Evolutionary conservation across 768 basidiomycete genomes (phyloP).

Genomic region (Amanita exitialis): DNA sequence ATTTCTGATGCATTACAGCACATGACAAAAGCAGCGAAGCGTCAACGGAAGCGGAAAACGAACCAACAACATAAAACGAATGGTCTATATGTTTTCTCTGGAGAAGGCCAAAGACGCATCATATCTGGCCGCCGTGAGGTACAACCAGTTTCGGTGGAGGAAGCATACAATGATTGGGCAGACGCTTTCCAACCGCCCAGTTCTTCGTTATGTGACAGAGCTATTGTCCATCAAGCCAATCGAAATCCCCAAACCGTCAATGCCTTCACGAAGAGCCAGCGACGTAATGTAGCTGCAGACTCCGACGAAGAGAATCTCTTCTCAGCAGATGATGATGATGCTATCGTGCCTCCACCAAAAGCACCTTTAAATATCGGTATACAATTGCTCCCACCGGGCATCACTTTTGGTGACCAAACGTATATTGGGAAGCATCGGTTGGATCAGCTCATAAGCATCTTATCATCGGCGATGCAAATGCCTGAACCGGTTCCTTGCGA

Average conservation of each 20-base stretch:
- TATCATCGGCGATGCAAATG: constrained; percentile 17
- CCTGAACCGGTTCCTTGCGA: constrained; percentile 20
- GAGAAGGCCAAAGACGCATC: constrained; percentile 26
- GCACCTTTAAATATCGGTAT: constrained; percentile 44
- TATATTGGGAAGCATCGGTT: constrained; percentile 56
- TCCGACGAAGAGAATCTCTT: constrained; percentile 5
- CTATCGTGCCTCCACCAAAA: constrained; percentile 4
- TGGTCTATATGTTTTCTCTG: constrained; percentile 26
- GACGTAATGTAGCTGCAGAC: background rate
- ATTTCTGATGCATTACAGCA: background rate
- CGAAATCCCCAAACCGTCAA: constrained; percentile 7
- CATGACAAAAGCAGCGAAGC: background rate
- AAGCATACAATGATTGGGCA: constrained; percentile 13
- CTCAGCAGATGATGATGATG: constrained; percentile 1
- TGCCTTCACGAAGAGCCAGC: constrained; percentile 1
- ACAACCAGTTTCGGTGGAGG: constrained; percentile 27
- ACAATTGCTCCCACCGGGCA: constrained; percentile 35
- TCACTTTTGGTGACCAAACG: constrained; percentile 38
- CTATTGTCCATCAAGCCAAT: background rate
- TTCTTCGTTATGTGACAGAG: background rate
- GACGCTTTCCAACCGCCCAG: constrained; percentile 10
- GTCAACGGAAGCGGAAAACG: constrained; percentile 3
- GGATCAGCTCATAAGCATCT: constrained; percentile 38
- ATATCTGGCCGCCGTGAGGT: constrained; percentile 23
- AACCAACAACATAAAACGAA: constrained; percentile 4